Base-by-base conservation (phyloP, 2,329 filamentous ascomycete genomes). In the Colletotrichum sp. region DNA sequence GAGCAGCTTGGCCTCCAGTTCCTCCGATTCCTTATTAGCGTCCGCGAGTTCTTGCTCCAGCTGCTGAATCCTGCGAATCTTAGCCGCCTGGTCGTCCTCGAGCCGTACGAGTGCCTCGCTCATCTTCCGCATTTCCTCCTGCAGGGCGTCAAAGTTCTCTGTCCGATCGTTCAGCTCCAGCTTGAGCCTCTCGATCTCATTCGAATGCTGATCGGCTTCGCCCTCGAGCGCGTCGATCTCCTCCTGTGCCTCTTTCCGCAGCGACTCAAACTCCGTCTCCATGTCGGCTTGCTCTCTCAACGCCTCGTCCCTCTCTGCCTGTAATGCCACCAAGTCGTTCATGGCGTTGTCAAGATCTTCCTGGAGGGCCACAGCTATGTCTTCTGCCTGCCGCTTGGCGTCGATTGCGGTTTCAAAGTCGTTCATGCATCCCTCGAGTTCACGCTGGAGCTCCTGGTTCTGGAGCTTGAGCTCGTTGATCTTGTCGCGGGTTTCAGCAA, bases 61-160 rank as follows among this genome's bases (percentile, higher is more conserved):
- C 77, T 94, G 92, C 81, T 96, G 91, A 75, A 98, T 97, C 75
- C 94, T 92, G 72, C 92, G 92, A 62, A 94, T 85, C 83, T 96
- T 97, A 79, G 91, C 92, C 77, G 95, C 92, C 69, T 96, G 94
- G 79, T 98, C 96, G 82, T 98, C 96, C 82, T 98, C 97, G 0
- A 99, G 89, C 59, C 95, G 90, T 36, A 98, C 90, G 7, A 98
- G 90, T 26, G 94, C 94, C 79, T 98, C 95, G 80, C 94, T 97
- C 84, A 98, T 94, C 79, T 93, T 94, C 77, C 96, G 94, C 93
- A 99, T 97, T 87, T 98, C 97, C 74, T 94, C 92, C 81, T 98
- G 96, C 69, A 99, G 86, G n/a, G 95, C 94, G 78, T 94, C 92
- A 83, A 98, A 96, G 82, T 97, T 97, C 81, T 98, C 96, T 14